phyloP scores from a whole-genome alignment of 2,329 filamentous ascomycete genomes.

The Claviceps arundinis region DNA sequence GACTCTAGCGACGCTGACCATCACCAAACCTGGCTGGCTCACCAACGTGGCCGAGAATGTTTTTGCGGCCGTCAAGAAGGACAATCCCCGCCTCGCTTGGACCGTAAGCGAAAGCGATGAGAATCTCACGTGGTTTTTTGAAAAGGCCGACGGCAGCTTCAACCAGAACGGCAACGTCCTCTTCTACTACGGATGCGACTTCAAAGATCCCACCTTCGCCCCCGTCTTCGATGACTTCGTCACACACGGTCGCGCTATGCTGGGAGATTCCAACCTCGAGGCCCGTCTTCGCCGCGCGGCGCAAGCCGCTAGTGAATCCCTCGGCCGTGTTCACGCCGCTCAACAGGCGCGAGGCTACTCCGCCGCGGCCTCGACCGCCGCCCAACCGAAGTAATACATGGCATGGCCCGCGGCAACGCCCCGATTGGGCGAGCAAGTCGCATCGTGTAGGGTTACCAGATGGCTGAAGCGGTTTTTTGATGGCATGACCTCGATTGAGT shows the following conservation, averaged over 20 bases:
- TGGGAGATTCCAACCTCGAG: conserved; percentile 80
- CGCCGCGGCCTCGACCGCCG: neutral
- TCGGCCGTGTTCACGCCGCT: conserved; percentile 11
- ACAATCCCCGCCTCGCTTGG: conserved; percentile 84
- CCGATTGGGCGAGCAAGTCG: too few relatives aligned
- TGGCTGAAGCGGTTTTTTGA: too few relatives aligned
- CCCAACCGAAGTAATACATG: neutral
- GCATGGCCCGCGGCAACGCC: too few relatives aligned
- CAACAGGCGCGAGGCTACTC: conserved; percentile 12
- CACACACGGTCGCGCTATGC: conserved; percentile 70
- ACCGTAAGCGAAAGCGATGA: conserved; percentile 94
- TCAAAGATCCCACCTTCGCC: conserved; percentile 60
- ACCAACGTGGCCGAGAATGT: conserved; percentile 93
- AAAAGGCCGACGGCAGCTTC: conserved; percentile 88
- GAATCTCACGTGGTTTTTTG: conserved; percentile 96
- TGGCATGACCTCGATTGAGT: too few relatives aligned
- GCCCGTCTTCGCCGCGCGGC: conserved; percentile 70
- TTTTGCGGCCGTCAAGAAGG: conserved; percentile 85
- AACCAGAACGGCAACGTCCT: conserved; percentile 76
- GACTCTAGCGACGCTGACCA: conserved; percentile 79
- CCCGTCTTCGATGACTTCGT: conserved; percentile 77
- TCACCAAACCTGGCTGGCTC: conserved; percentile 89
- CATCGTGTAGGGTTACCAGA: too few relatives aligned
- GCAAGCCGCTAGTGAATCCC: conserved; percentile 47
- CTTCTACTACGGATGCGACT: conserved; percentile 90